A percentile compares a stretch with the other conserved stretches of the same genome.
Conservation (phyloP, 257 asterid genomes). For the Nemophila menziesii region DNA sequence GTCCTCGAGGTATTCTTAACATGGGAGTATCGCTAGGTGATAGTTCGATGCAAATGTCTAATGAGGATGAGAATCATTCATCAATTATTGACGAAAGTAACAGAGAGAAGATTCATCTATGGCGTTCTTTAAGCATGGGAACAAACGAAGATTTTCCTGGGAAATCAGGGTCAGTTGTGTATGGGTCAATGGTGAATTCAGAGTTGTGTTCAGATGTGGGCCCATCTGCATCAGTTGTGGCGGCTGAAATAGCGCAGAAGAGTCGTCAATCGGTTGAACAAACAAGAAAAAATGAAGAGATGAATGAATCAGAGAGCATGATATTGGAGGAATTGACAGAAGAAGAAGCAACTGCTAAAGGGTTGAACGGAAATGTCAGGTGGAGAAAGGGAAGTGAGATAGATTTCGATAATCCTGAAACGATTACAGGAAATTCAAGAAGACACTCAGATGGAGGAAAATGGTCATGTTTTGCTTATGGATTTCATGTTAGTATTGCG, state of each 20-base stretch:
- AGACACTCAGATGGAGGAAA: conserved; percentile 29
- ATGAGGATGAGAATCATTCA: conserved; percentile 2
- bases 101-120: conserved; percentile 27
- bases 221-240: conserved; percentile 82
- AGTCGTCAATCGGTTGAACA: conserved; percentile 9
- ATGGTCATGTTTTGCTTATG: conserved; percentile 49
- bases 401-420: not conserved
- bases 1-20: conserved; percentile 76
- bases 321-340: conserved; percentile 46
- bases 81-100: not conserved
- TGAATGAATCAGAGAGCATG: conserved; percentile 31
- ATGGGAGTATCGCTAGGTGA: conserved; percentile 53
- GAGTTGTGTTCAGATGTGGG: conserved; percentile 79
- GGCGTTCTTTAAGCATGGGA: conserved; percentile 34
- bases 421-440: conserved; percentile 12
- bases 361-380: conserved; percentile 21
- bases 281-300: not conserved
- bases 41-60: conserved; percentile 29
- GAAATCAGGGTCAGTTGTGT: conserved; percentile 22
- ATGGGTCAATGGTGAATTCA: conserved; percentile 23
- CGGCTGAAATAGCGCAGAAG: conserved; percentile 52
- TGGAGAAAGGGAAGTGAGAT: conserved; percentile 15
- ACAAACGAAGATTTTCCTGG: conserved; percentile 23
- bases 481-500: conserved; percentile 56
- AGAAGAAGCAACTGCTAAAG: conserved; percentile 54